phyloP scores from a whole-genome alignment of 75 land plant genomes.

The Pinus tabuliformis region DNA sequence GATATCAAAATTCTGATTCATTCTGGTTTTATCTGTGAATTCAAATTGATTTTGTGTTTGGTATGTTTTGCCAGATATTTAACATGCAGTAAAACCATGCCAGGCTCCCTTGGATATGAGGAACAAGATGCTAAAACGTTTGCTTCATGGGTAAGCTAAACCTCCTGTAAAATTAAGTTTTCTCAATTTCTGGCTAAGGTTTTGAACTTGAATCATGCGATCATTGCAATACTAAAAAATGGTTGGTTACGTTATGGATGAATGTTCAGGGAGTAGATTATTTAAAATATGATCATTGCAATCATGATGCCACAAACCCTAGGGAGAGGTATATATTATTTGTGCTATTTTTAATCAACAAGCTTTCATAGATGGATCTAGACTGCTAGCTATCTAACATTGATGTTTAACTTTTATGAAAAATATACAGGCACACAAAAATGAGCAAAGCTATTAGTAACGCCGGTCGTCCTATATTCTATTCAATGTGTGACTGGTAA shows the following conservation, averaged over 20 bases:
- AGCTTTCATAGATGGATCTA: constrained; percentile 3
- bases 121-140: constrained; percentile 55
- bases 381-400: background rate
- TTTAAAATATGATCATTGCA: constrained; percentile 45
- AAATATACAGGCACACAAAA: constrained; percentile 46
- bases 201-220: too few species aligned
- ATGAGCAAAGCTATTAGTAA: constrained; percentile 75
- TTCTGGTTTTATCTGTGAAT: background rate
- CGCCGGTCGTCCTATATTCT: constrained; percentile 73
- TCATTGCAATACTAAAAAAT: too few species aligned
- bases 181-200: too few species aligned
- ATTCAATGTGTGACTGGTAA: constrained; percentile 95
- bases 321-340: constrained; percentile 12
- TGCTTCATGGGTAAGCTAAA: constrained; percentile 51
- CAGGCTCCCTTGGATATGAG: constrained; percentile 60
- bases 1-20: background rate
- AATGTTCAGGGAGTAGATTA: constrained; percentile 25
- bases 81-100: constrained; percentile 39
- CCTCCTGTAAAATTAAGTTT: too few species aligned
- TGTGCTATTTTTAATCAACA: background rate
- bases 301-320: constrained; percentile 20
- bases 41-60: too few species aligned
- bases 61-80: background rate
- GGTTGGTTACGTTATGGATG: background rate
- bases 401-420: background rate